These are phyloP conservation scores for Cladosporium oxysporum DNA, from an alignment of 2,329 filamentous ascomycete genomes.

Conservation along the genomic window DNA sequence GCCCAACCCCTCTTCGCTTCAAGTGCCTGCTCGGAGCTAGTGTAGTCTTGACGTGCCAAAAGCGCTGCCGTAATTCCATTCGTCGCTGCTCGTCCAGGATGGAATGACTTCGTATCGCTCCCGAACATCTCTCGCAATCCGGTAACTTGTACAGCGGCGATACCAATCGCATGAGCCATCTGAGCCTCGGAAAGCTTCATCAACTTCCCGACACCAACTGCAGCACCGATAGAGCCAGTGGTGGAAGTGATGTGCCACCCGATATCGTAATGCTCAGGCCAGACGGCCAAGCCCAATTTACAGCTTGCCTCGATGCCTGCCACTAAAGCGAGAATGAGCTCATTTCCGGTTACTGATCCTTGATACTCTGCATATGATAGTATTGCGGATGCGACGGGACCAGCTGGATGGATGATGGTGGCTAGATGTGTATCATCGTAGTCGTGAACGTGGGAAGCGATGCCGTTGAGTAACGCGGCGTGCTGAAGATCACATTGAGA, in stretches of 20 bases:
- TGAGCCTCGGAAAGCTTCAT: slow-evolving; percentile 43
- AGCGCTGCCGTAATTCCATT: slow-evolving; percentile 52
- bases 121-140: slow-evolving; percentile 59
- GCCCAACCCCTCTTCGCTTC: slow-evolving; percentile 58
- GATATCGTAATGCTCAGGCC: slow-evolving; percentile 56
- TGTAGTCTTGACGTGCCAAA: slow-evolving; percentile 52
- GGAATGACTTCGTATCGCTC: slow-evolving; percentile 58
- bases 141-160: slow-evolving; percentile 56
- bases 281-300: slow-evolving; percentile 55
- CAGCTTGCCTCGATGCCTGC: slow-evolving; percentile 56
- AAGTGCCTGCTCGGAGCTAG: slow-evolving; percentile 48
- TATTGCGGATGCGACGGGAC: slow-evolving; percentile 53
- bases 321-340: slow-evolving; percentile 55
- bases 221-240: slow-evolving; percentile 55
- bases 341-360: slow-evolving; percentile 44
- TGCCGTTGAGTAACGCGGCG: slow-evolving; percentile 56
- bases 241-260: slow-evolving; percentile 60
- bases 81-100: slow-evolving; percentile 56
- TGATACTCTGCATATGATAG: slow-evolving; percentile 51
- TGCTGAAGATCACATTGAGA: slow-evolving; percentile 49
- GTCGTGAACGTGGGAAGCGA: slow-evolving; percentile 58
- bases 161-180: slow-evolving; percentile 54
- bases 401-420: slow-evolving; percentile 58
- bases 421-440: slow-evolving; percentile 60
- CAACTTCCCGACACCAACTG: slow-evolving; percentile 54